Percentiles rank a stretch among this genome's conserved stretches.
Evolutionary conservation across 306 rosid genomes (phyloP).

Genomic region (Herpetospermum pedunculosum): DNA sequence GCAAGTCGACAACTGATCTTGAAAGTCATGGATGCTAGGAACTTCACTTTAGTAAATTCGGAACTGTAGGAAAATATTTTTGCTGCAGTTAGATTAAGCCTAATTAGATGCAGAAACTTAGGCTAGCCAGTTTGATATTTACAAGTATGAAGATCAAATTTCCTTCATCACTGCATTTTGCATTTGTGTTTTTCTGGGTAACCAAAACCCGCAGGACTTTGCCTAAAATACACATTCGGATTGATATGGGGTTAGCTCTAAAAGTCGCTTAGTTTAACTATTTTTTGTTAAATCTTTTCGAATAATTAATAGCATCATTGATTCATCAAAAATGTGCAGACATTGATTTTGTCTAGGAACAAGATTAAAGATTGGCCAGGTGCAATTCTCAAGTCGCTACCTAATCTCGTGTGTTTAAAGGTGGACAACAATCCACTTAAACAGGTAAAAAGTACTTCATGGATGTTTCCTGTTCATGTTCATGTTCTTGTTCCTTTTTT

Average conservation of each 20-base stretch:
- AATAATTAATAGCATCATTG: background rate
- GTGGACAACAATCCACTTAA: constrained; percentile 65
- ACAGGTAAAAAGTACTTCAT: constrained; percentile 38
- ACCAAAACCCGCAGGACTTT: background rate
- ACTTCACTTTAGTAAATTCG: background rate
- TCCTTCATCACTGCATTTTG: background rate
- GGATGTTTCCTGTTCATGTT: background rate
- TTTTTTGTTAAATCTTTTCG: constrained; percentile 7
- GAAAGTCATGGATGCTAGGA: background rate
- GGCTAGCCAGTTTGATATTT: background rate
- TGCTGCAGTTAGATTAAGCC: background rate
- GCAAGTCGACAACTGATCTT: background rate
- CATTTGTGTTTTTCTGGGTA: background rate
- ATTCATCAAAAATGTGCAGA: constrained; percentile 34
- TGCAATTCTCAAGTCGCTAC: constrained; percentile 52
- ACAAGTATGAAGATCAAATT: background rate
- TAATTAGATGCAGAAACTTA: background rate
- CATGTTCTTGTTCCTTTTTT: background rate
- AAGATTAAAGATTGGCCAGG: constrained; percentile 81
- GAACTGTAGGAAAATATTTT: background rate
- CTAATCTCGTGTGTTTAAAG: constrained; percentile 64
- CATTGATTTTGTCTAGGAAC: constrained; percentile 67
- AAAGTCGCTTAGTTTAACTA: background rate
- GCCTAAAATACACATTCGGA: background rate
- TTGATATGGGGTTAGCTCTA: background rate